Evolutionary conservation across 352 stramenopile genomes (phyloP).

Genomic region (Phytophthora fragariaefolia): DNA sequence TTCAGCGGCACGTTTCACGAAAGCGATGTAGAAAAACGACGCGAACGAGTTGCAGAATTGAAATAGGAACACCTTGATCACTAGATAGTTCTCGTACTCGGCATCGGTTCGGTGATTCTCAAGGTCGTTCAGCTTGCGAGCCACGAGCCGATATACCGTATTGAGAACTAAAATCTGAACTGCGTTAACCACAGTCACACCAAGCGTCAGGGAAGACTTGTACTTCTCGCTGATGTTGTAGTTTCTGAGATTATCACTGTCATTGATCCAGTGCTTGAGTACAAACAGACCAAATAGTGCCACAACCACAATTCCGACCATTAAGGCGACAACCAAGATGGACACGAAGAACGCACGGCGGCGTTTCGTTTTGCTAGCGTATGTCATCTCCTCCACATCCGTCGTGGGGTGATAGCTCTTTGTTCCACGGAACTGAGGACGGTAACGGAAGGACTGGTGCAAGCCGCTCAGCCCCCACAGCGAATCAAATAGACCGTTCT

Average conservation of each 20-base stretch:
- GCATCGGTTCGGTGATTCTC: conserved; percentile 93
- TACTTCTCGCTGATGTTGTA: conserved; percentile 49
- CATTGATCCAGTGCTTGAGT: conserved; percentile 79
- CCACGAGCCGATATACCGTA: conserved; percentile 91
- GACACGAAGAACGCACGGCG: conserved; percentile 66
- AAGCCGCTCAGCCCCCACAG: conserved; percentile 86
- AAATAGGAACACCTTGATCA: conserved; percentile 99
- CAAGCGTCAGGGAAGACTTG: conserved; percentile 49
- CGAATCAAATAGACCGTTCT: conserved; percentile 84
- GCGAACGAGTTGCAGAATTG: conserved; percentile 98
- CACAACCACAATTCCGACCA: conserved; percentile 77
- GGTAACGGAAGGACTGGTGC: conserved; percentile 73
- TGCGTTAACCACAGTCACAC: conserved; percentile 70
- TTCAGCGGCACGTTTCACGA: conserved; percentile 61
- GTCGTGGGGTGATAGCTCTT: conserved; percentile 76
- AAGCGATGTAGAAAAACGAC: conserved; percentile 97
- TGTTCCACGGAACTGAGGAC: conserved; percentile 86
- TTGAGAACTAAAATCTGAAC: conserved; percentile 96
- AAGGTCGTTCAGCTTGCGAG: conserved; percentile 93
- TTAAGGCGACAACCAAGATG: conserved; percentile 68
- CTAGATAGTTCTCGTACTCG: conserved; percentile 93
- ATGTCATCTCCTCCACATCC: conserved; percentile 70
- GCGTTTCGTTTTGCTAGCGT: conserved; percentile 62
- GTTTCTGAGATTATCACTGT: conserved; percentile 38
- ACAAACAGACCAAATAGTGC: conserved; percentile 76